Conservation (phyloP, 83 land plant genomes). For the Diphasiastrum complanatum region DNA sequence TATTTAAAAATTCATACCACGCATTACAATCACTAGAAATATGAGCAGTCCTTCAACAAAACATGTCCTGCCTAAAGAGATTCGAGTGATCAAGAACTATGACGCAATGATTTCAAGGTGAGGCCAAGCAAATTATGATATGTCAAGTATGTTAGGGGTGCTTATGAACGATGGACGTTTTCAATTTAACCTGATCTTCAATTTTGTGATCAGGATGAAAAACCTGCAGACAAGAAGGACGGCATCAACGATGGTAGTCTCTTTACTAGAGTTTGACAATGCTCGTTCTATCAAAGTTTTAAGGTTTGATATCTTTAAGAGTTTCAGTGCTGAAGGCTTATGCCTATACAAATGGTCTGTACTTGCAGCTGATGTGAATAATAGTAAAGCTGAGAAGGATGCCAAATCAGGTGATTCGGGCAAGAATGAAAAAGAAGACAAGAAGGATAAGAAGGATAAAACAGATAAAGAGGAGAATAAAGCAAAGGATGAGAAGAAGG, state of each 20-base stretch:
- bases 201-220: constrained; percentile 7
- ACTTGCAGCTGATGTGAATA: not conserved
- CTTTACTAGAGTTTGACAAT: too few species aligned
- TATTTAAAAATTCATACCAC: too few species aligned
- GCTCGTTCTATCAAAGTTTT: too few species aligned
- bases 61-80: too few species aligned
- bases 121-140: too few species aligned
- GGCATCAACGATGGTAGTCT: constrained; percentile 30
- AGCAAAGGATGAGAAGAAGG: constrained; percentile 16
- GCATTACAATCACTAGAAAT: too few species aligned
- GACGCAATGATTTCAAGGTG: too few species aligned
- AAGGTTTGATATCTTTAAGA: not conserved
- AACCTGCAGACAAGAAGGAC: constrained; percentile 18
- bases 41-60: too few species aligned
- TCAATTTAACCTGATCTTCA: too few species aligned
- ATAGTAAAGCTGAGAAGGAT: constrained; percentile 16
- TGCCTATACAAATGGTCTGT: not conserved
- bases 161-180: too few species aligned
- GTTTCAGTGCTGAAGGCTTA: not conserved
- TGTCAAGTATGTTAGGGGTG: too few species aligned
- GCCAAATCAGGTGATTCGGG: constrained; percentile 19
- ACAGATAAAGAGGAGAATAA: not conserved
- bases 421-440: constrained; percentile 14
- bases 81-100: too few species aligned
- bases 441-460: not conserved